A percentile compares a stretch with the other conserved stretches of the same genome.
phyloP scores from a whole-genome alignment of 1,284 basidiomycete species.

The Flammula alnicola region DNA sequence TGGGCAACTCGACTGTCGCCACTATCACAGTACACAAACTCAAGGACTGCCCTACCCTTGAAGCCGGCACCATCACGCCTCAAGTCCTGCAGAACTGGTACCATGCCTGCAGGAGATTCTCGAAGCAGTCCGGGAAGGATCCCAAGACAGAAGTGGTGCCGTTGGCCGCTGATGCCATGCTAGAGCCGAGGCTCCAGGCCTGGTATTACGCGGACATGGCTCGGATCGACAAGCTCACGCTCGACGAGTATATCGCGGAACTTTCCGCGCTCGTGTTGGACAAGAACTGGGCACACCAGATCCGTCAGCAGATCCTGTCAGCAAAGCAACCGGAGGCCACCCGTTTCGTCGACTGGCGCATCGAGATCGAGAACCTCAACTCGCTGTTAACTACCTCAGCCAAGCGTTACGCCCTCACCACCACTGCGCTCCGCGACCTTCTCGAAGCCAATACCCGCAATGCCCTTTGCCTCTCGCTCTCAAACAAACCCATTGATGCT shows the following conservation, averaged over 20 bases:
- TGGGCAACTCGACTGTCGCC: neutral
- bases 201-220: slow-evolving; percentile 19
- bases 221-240: slow-evolving; percentile 19
- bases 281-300: slow-evolving; percentile 22
- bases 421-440: too few species aligned
- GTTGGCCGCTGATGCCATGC: slow-evolving; percentile 22
- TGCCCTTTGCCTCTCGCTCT: slow-evolving; percentile 17
- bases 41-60: slow-evolving; percentile 21
- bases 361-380: too few species aligned
- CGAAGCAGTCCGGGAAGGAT: slow-evolving; percentile 15
- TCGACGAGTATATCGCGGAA: slow-evolving; percentile 18
- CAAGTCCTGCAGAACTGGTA: slow-evolving; percentile 15
- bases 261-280: slow-evolving; percentile 15
- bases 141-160: slow-evolving; percentile 13
- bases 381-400: too few species aligned
- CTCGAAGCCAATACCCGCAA: slow-evolving; percentile 21
- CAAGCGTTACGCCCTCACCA: too few species aligned
- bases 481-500: neutral
- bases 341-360: slow-evolving; percentile 20
- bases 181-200: slow-evolving; percentile 15
- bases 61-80: slow-evolving; percentile 17
- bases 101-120: too few species aligned
- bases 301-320: slow-evolving; percentile 16
- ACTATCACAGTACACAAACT: slow-evolving; percentile 10
- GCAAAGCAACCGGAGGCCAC: slow-evolving; percentile 1